Percentiles rank a stretch among this genome's conserved stretches.
phyloP scores from a whole-genome alignment of 108 stramenopile genomes.

The Fragilariopsis cylindrus region DNA sequence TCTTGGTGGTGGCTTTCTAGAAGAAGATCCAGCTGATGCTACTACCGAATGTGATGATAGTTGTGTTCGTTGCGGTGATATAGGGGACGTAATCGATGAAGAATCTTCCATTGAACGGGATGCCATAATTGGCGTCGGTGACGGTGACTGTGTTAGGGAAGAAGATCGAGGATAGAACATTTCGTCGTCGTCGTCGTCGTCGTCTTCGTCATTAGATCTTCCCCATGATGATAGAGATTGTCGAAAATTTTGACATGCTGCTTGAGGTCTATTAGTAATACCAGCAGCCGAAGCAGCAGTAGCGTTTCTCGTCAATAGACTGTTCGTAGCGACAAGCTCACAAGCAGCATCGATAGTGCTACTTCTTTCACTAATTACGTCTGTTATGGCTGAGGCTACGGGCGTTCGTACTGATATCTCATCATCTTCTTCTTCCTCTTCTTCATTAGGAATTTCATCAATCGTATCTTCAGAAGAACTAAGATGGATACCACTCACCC shows the following conservation, averaged over 20 bases:
- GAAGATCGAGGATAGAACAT: not conserved
- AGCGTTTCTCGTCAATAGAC: not conserved
- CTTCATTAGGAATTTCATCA: not conserved
- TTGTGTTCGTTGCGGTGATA: not conserved
- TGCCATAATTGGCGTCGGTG: not conserved
- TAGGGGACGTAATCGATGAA: not conserved
- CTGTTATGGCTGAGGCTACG: not conserved
- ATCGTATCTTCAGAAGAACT: not conserved
- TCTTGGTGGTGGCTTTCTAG: not conserved
- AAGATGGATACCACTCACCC: not conserved
- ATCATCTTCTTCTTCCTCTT: not conserved
- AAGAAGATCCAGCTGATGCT: not conserved
- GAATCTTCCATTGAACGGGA: constrained; percentile 2
- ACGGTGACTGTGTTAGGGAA: not conserved
- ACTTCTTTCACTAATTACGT: not conserved
- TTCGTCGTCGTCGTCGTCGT: not conserved
- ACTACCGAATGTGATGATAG: not conserved
- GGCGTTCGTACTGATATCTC: not conserved
- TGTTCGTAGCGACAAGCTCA: not conserved
- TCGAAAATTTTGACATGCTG: not conserved
- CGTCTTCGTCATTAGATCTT: not conserved
- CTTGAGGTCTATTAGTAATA: not conserved
- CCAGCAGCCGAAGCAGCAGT: not conserved
- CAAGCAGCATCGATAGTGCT: constrained; percentile 11
- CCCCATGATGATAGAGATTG: not conserved